Conservation (phyloP, 2,329 filamentous ascomycete species). For the Ploettnerulaceae sp. region DNA sequence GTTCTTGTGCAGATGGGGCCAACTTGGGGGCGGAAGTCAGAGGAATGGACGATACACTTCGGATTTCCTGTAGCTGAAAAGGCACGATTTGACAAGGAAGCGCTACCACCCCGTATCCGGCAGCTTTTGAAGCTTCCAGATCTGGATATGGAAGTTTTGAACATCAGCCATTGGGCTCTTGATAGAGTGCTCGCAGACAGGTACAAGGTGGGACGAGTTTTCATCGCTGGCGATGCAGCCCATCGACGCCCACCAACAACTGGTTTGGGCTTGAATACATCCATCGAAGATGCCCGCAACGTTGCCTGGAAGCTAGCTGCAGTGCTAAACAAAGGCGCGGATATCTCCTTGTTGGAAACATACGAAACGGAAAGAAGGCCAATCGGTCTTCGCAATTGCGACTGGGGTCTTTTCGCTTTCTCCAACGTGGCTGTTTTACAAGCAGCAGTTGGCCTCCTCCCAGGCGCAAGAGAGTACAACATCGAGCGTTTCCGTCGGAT, state of each 20-base stretch:
- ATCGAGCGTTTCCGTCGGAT: too few relatives aligned
- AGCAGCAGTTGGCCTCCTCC: too few relatives aligned
- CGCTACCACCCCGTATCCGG: neutral
- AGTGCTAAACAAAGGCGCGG: conserved; percentile 37
- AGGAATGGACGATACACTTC: too few relatives aligned
- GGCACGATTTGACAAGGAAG: conserved; percentile 7
- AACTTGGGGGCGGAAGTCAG: too few relatives aligned
- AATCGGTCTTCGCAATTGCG: too few relatives aligned
- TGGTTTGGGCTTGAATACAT: conserved; percentile 51
- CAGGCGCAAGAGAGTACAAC: too few relatives aligned
- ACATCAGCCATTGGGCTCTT: conserved; percentile 21
- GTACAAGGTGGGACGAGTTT: conserved; percentile 27
- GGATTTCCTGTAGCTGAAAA: too few relatives aligned
- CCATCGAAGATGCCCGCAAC: conserved; percentile 49
- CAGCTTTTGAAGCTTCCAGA: conserved; percentile 9
- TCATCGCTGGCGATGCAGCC: conserved; percentile 45
- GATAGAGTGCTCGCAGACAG: conserved; percentile 17
- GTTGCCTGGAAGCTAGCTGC: conserved; percentile 49
- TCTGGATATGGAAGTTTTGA: conserved; percentile 21
- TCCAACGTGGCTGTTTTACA: too few relatives aligned
- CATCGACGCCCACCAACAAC: conserved; percentile 52
- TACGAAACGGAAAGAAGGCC: conserved; percentile 44
- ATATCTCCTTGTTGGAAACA: conserved; percentile 36
- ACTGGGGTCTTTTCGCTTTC: too few relatives aligned
- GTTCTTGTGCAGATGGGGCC: too few relatives aligned